Evolutionary conservation across 306 rosid genomes (phyloP).

Genomic region (Lupinus albus): DNA sequence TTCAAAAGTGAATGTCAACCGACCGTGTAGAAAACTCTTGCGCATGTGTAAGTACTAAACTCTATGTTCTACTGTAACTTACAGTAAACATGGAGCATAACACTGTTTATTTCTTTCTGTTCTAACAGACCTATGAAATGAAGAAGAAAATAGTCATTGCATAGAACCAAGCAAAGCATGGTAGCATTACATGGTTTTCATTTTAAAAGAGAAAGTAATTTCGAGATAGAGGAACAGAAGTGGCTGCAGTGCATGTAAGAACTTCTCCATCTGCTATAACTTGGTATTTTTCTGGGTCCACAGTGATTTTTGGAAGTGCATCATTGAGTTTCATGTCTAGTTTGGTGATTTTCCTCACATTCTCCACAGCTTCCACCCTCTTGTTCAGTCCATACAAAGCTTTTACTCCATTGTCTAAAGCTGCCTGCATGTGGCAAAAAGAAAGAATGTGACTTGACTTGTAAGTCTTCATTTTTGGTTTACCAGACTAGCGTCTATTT

Average conservation of each 20-base stretch:
- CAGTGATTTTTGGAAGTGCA: slow-evolving; percentile 75
- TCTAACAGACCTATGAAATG: too few relatives aligned
- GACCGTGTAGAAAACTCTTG: too few relatives aligned
- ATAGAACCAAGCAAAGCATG: too few relatives aligned
- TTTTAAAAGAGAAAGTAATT: too few relatives aligned
- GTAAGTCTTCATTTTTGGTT: slow-evolving; percentile 21
- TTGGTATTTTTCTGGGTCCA: slow-evolving; percentile 80
- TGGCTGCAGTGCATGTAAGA: slow-evolving; percentile 67
- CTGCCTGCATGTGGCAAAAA: slow-evolving; percentile 57
- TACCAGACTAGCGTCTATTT: too few relatives aligned
- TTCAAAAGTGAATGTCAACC: too few relatives aligned
- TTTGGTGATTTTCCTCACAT: slow-evolving; percentile 72
- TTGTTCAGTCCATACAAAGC: slow-evolving; percentile 66
- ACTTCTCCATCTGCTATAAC: slow-evolving; percentile 80
- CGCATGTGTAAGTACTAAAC: too few relatives aligned
- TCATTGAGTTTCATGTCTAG: slow-evolving; percentile 87
- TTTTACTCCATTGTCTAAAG: slow-evolving; percentile 58
- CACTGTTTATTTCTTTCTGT: too few relatives aligned
- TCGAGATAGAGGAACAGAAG: slow-evolving; percentile 71
- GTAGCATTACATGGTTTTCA: too few relatives aligned
- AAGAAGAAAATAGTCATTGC: too few relatives aligned
- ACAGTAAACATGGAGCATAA: too few relatives aligned
- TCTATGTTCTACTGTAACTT: too few relatives aligned
- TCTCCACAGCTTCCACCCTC: slow-evolving; percentile 69
- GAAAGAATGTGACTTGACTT: not conserved